Evolutionary conservation across 169 alveolate species (phyloP), one percentile per base, ranked within the genome.

Genomic region (Blepharisma undulans): DNA sequence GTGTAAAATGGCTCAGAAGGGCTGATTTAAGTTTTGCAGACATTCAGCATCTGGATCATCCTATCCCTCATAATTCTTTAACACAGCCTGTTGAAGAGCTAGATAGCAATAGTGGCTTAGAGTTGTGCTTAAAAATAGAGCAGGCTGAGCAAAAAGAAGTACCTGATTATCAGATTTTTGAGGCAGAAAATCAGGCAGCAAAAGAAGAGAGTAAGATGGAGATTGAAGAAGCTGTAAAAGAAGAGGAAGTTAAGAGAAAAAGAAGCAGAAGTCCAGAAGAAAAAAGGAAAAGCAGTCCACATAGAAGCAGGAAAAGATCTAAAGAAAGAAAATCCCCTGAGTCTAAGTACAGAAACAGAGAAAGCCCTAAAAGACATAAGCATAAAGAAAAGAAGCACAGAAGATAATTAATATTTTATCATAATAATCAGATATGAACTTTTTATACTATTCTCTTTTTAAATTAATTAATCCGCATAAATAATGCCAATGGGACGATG

Each of bases 41-140:
- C n/a, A 22, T 36, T 19, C 27, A 59, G 6, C 33, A 33, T 22
- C 89, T 82, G 8, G 76, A 82, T 22, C 29, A 59, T 60, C 78
- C 89, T 16, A 82, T 82, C 19, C 74, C 33, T 22, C 27, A 72
- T 32, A 33, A 34, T 60, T 33, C 89, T 10, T 82, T 82, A 33
- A 82, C 89, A 0, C 89, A 82, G 32, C 89, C 89, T 82, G 34
- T 82, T 48, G 89, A 82, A 82, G 89, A 82, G 34, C 33, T 82
- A 1, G 61, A 72, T 32, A 60, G 74, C 34, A 82, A 33, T 30
- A 36, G 76, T 14, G 89, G 89, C 18, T 59, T 82, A 10, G 89
- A 82, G 36, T 14, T 82, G 4, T 82, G 89, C 34, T 48, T 82
- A 22, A 48, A 32, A 72, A 48, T 82, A 36, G 89, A 82, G 33